These are phyloP conservation scores for Gloeopeniophorella convolvens DNA, from an alignment of 768 basidiomycete species.

Conservation along the genomic window DNA sequence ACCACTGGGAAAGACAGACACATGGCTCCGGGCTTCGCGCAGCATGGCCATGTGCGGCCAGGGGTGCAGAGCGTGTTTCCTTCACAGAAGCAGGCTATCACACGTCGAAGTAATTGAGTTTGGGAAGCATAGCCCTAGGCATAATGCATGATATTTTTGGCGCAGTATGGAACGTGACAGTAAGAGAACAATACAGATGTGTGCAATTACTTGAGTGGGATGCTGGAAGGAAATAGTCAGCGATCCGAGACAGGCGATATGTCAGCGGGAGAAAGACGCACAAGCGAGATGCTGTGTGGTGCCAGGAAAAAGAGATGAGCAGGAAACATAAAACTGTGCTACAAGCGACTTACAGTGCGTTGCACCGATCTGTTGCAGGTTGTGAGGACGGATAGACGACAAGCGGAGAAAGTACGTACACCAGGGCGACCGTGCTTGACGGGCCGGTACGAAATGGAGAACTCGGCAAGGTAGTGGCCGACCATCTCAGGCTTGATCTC, in stretches of 20 bases:
- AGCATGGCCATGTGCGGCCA: no score
- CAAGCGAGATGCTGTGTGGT: conserved; percentile 63
- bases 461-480: conserved; percentile 98
- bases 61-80: no score
- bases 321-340: neutral
- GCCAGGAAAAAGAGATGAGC: conserved; percentile 9
- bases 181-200: conserved; percentile 26
- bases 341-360: conserved; percentile 68
- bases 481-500: conserved; percentile 99
- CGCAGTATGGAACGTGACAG: conserved; percentile 21
- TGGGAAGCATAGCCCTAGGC: conserved; percentile 20
- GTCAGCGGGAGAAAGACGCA: conserved; percentile 31
- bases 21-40: no score
- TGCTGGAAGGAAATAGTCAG: conserved; percentile 37
- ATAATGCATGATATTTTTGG: conserved; percentile 35
- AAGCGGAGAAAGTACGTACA: conserved; percentile 49
- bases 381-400: conserved; percentile 7
- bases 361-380: conserved; percentile 67
- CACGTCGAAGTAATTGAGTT: neutral
- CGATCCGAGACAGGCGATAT: neutral
- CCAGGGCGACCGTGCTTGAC: conserved; percentile 99
- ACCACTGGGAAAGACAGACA: no score
- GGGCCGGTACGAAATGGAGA: conserved; percentile 94
- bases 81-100: neutral
- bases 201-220: conserved; percentile 87